A percentile compares a stretch with the other conserved stretches of the same genome.
Conservation (phyloP, 1,139 yeast genomes). For the Yamadazyma siamensis region DNA sequence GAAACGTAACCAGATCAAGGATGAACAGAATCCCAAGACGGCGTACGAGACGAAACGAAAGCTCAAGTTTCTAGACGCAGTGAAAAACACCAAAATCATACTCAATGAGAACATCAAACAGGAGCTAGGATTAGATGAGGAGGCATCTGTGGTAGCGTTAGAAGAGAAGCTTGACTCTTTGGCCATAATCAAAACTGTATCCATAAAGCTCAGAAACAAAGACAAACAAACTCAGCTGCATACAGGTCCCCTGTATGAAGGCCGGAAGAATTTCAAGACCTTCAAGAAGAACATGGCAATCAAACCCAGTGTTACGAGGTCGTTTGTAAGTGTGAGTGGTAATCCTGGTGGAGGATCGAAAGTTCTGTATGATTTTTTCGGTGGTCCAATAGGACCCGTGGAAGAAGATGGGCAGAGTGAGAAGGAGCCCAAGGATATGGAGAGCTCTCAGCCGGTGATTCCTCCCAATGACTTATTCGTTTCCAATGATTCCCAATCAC, state of each 20-base stretch:
- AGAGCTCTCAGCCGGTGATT: conserved; percentile 3
- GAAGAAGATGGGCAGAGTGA: not conserved
- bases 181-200: conserved; percentile 36
- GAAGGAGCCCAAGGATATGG: not conserved
- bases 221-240: conserved; percentile 2
- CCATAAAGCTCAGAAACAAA: conserved; percentile 16
- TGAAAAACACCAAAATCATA: conserved; percentile 26
- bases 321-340: conserved; percentile 15
- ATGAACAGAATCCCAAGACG: not conserved
- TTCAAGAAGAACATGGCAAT: conserved; percentile 27
- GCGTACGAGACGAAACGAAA: conserved; percentile 1
- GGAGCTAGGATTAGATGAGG: conserved; percentile 25
- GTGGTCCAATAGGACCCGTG: too few species aligned
- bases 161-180: conserved; percentile 19
- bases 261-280: conserved; percentile 36
- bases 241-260: conserved; percentile 12
- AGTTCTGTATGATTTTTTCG: too few species aligned
- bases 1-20: conserved; percentile 1
- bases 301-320: conserved; percentile 21
- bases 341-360: conserved; percentile 1
- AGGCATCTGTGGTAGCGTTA: conserved; percentile 3
- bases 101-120: conserved; percentile 23
- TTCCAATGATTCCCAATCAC: conserved; percentile 6
- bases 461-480: conserved; percentile 9
- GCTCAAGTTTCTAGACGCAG: conserved; percentile 33